Base-by-base conservation (phyloP, 176 grass and related monocot species). In the Oryza meyeriana region DNA sequence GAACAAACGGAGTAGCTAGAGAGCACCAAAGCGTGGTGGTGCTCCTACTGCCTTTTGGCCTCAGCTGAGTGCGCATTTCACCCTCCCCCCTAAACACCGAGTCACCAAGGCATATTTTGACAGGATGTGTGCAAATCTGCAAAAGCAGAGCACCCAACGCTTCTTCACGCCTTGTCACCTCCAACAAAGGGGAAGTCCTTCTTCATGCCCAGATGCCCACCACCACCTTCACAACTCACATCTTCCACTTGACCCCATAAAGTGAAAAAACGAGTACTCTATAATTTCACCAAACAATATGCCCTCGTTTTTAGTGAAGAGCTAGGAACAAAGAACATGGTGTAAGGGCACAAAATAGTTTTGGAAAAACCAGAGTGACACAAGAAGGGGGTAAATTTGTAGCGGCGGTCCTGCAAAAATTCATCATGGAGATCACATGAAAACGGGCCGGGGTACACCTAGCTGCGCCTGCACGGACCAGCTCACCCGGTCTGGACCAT, bases 401-500 rank as follows among this genome's bases (percentile, higher is more conserved):
- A 72, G 45, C 16, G 65, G 55, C n/a, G 36, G 12, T 5, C 4
- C 64, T 31, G 34, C 36, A 71, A 87, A 71, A 72, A 72, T 83
- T 87, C 74, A 66, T 42, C 20, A 4, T 36, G 65, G 39, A 44
- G 59, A 30, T 75, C 44, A 59, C 75, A 79, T 72, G 84, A 61
- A 71, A 42, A 42, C 55, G 7, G 52, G 52, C 20, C 20, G 26
- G 16, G 32, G 39, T 32, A 45, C 16, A 39, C n/a, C 39, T 65
- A 17, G 36, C 31, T 40, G 66, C 80, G 16, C 55, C 31, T 71
- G 66, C 80, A 36, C 59, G 69, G 58, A 64, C 58, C 70, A 74
- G 40, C 80, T 64, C 69, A 83, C 32, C 55, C n/a, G 36, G 69
- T 36, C 79, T 69, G 62, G 78, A 68, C 76, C 68, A 74, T 35